Base-by-base conservation (phyloP, 108 stramenopile genomes). In the Cylindrotheca fusiformis region DNA sequence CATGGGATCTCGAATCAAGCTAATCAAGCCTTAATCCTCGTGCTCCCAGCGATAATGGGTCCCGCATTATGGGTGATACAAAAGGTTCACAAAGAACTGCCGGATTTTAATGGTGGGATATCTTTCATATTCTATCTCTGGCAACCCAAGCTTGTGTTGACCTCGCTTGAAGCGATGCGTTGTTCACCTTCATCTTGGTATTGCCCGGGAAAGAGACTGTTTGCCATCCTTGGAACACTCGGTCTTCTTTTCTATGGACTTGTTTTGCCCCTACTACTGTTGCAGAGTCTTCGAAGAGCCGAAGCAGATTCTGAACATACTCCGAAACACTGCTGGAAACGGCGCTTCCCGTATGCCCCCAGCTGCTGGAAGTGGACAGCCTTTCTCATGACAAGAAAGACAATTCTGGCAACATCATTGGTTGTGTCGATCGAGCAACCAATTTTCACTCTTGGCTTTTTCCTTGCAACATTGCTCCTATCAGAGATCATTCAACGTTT, bases 281-380 rank as follows among this genome's bases (percentile, higher is more conserved):
- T 63, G n/a, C 45, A 32, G 41, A 25, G 14, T 19, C 58, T 52
- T 54, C 18, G 33, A 55, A 5, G 2, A 5, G 4, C 2, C 47
- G 28, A 5, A 2, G 4, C 4, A 26, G 4, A 10, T 10, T 10
- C 19, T 51, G 20, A 52, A 4, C 22, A 52, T 22, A 52, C 52
- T 12, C 44, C 44, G 44, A 44, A 12, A 12, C 44, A 44, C 12
- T 44, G 44, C 17, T 59, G 58, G 58, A 59, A 20, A 23, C 33
- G 2, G 14, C n/a, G 29, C 48, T n/a, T 14, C 14, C 28, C 50
- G 1, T 24, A 18, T 19, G 48, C 31, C 50, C 12, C 10, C 8
- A 28, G 31, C 1, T 61, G 48, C 30, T 72, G 64, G 64, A 65
- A 64, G 71, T 72, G 71, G 71, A 51, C 64, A 21, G 64, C 36